Percentiles rank a stretch among this genome's conserved stretches.
These are phyloP conservation scores for Talaromyces sp. DNA, from an alignment of 2,329 filamentous ascomycete species.

Conservation along the genomic window DNA sequence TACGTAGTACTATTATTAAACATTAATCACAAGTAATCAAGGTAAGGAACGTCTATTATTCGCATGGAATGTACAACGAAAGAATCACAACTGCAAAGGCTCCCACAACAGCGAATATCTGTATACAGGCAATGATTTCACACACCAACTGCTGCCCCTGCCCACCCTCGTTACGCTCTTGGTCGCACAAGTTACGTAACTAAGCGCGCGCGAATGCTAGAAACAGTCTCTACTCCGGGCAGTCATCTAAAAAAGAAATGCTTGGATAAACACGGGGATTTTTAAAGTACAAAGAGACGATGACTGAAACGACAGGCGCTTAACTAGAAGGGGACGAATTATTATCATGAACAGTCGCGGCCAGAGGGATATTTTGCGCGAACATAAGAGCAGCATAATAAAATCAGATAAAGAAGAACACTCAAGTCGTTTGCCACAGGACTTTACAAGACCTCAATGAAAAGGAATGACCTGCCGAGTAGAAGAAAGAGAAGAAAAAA, in stretches of 20 bases:
- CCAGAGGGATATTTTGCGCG: slow-evolving; percentile 12
- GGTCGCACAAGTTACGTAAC: neutral
- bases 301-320: slow-evolving; percentile 1
- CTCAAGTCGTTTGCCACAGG: slow-evolving; percentile 30
- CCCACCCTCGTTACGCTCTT: neutral
- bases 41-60: neutral
- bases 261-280: neutral
- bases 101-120: neutral
- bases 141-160: neutral
- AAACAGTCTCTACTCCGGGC: neutral
- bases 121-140: neutral
- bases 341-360: slow-evolving; percentile 33
- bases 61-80: neutral
- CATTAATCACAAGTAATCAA: neutral
- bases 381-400: slow-evolving; percentile 5
- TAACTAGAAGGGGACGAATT: slow-evolving; percentile 24
- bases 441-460: slow-evolving; percentile 29
- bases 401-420: slow-evolving; percentile 7
- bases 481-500: slow-evolving; percentile 17
- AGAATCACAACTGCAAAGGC: neutral
- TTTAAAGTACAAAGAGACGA: neutral
- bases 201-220: neutral
- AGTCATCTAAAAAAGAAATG: neutral
- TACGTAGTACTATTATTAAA: neutral
- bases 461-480: slow-evolving; percentile 9